Conservation (phyloP, 306 rosid genomes). For the Trichosanthes truncata region DNA sequence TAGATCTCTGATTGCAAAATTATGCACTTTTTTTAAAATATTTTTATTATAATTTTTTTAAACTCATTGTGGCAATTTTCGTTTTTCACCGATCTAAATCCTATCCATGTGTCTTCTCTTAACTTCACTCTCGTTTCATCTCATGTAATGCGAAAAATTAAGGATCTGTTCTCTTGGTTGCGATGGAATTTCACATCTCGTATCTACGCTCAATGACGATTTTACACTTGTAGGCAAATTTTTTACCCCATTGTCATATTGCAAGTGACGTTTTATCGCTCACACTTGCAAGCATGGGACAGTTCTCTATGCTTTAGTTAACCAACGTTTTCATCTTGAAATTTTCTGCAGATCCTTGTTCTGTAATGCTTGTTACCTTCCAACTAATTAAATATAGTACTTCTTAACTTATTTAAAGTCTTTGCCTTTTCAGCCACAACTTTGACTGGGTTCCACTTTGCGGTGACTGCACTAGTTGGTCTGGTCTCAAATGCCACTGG, state of each 20-base stretch:
- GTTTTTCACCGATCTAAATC: not conserved
- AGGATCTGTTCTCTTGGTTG: not conserved
- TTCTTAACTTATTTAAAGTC: not conserved
- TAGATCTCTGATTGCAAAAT: not conserved
- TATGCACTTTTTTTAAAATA: not conserved
- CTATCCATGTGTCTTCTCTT: not conserved
- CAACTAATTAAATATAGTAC: not conserved
- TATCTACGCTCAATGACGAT: not conserved
- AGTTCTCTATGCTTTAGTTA: not conserved
- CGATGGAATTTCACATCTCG: not conserved
- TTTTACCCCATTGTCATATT: not conserved
- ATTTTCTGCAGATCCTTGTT: not conserved
- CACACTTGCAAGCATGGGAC: not conserved
- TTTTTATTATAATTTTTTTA: not conserved
- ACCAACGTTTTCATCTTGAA: not conserved
- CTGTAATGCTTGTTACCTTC: not conserved
- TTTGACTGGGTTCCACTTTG: slow-evolving; percentile 86
- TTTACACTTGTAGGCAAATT: not conserved
- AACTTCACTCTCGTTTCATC: not conserved
- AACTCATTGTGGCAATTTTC: not conserved
- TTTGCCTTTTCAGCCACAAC: slow-evolving; percentile 57
- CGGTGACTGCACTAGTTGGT: slow-evolving; percentile 83
- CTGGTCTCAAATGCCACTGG: slow-evolving; percentile 80
- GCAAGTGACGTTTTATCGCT: no score
- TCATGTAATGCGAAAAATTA: not conserved